Base-by-base conservation (phyloP, 2,329 filamentous ascomycete genomes). In the Diaporthe helianthi region DNA sequence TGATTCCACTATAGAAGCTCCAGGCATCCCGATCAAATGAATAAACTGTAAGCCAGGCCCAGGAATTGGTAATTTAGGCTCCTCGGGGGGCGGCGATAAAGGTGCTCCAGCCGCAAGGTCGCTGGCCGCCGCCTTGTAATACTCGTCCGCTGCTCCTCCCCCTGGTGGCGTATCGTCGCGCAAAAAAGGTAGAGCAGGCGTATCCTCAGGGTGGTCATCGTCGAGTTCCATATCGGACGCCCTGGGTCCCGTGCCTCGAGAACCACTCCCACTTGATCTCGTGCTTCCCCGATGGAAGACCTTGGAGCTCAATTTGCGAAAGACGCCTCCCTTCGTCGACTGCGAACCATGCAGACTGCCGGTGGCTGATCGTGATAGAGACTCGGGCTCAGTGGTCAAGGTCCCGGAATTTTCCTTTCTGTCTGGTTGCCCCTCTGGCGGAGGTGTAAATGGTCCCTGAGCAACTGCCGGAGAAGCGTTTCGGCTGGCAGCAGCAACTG, bases 81-180 rank as follows among this genome's bases (percentile, higher is more conserved):
- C 71, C 19, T 69, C 72, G 9, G 74, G 73, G 1, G 75, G 75
- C 19, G 75, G 75, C 19, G 75, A 76, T 17, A 76, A 41, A 7
- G 75, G 75, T 8, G 72, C 73, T 13, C 73, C 73, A 6, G 73
- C 73, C 5, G 74, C 73, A 66, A 75, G 75, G 66, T 75, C 75
- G n/a, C 73, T 72, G 33, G 73, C 75, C n/a, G 74, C 72, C 4
- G 72, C 73, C 17, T 72, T 74, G 68, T 76, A 76, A 68, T 76
- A 76, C 29, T 74, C 73, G 17, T 73, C 75, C 13, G 75, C 72
- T 5, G 71, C 72, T 24, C 75, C 75, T 12, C 73, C 73, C 55
- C 44, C 66, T n/a, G 69, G 67, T 10, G 67, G 70, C 19, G 72
- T 65, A 38, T 75, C 68, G 26, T 74, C 65, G 17, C 67, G 60